Conservation (phyloP, 139 green algal genomes). For the Haematococcus lacustris region DNA sequence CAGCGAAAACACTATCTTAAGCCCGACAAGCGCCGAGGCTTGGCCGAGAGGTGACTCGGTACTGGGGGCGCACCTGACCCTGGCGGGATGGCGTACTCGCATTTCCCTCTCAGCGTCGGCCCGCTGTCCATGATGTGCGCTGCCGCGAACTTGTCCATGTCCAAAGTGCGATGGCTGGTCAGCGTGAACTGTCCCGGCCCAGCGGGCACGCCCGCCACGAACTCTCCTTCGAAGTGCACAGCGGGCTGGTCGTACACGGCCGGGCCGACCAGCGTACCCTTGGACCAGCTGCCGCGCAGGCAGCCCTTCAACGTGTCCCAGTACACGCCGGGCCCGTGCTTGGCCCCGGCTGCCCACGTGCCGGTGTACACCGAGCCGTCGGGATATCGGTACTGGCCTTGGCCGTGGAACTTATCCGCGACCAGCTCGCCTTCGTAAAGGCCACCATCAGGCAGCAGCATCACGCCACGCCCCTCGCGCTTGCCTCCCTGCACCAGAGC, state of each 20-base stretch:
- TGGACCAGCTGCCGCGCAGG: conserved; percentile 50
- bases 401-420: conserved; percentile 57
- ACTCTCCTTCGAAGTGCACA: conserved; percentile 42
- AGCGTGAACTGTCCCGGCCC: conserved; percentile 46
- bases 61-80: conserved; percentile 17
- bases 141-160: conserved; percentile 31
- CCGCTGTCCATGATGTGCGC: conserved; percentile 37
- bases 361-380: conserved; percentile 61
- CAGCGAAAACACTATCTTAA: too few relatives aligned
- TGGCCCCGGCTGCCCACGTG: conserved; percentile 45
- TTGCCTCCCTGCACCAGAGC: conserved; percentile 29
- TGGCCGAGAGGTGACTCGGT: too few relatives aligned
- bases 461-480: conserved; percentile 43
- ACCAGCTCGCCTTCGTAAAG: conserved; percentile 50
- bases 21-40: too few relatives aligned
- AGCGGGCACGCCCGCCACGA: conserved; percentile 46
- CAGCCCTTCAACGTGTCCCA: conserved; percentile 49
- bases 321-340: conserved; percentile 51
- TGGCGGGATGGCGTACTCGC: conserved; percentile 43
- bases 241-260: conserved; percentile 52
- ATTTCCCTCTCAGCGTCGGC: conserved; percentile 38
- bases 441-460: conserved; percentile 55
- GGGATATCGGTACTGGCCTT: conserved; percentile 44
- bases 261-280: conserved; percentile 43
- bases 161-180: conserved; percentile 20